These are phyloP conservation scores for Aspergillus pseudotamarii DNA, from an alignment of 2,329 filamentous ascomycete genomes.

Conservation along the genomic window DNA sequence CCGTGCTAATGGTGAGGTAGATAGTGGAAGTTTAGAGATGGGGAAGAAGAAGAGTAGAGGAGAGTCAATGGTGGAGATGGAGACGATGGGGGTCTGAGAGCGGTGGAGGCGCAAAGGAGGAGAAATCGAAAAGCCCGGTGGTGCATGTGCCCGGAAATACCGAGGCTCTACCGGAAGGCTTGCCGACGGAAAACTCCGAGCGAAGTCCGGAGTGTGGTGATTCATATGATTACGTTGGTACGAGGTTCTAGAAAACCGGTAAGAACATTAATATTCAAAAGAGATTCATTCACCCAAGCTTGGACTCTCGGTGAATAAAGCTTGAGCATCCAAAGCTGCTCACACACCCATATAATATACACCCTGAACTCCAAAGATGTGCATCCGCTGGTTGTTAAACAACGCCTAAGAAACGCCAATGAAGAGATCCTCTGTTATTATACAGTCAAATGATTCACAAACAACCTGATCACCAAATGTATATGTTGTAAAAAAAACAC, in stretches of 20 bases:
- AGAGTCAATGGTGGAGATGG: conserved; percentile 14
- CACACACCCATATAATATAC: conserved; percentile 1
- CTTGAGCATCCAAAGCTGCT: neutral
- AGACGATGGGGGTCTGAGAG: conserved; percentile 13
- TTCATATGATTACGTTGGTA: neutral
- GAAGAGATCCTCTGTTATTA: conserved; percentile 5
- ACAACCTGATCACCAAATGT: neutral
- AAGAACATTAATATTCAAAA: neutral
- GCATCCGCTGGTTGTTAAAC: conserved; percentile 1
- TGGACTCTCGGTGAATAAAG: neutral
- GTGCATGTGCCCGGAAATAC: conserved; percentile 25
- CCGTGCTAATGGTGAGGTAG: neutral
- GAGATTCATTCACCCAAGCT: neutral
- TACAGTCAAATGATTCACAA: conserved; percentile 4
- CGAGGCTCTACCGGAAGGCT: conserved; percentile 19
- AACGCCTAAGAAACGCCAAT: conserved; percentile 4
- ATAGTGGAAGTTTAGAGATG: conserved; percentile 12
- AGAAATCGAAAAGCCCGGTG: conserved; percentile 8
- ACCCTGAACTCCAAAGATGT: conserved; percentile 11
- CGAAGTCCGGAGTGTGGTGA: neutral
- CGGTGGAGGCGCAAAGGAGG: conserved; percentile 21
- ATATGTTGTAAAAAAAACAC: conserved; percentile 1
- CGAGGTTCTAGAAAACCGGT: neutral
- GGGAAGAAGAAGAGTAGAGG: conserved; percentile 10
- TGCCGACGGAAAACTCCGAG: conserved; percentile 14